phyloP scores from a whole-genome alignment of 2,329 filamentous ascomycete genomes.

The Colletotrichum sp. region DNA sequence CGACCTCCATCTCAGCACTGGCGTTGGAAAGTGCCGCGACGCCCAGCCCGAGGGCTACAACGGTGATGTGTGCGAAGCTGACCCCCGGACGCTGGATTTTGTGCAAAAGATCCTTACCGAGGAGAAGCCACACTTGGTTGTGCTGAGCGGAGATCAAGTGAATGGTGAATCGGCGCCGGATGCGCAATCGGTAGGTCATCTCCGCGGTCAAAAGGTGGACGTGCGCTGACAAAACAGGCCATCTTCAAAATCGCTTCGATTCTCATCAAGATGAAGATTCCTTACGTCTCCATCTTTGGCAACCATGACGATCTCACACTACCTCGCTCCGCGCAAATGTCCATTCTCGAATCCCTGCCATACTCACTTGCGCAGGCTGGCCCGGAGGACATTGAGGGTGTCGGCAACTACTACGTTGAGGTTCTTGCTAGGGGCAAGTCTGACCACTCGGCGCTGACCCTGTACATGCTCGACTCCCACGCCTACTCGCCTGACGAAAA shows the following conservation, averaged over 20 bases:
- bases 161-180: conserved; percentile 94
- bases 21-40: conserved; percentile 84
- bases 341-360: conserved; percentile 82
- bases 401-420: conserved; percentile 95
- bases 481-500: conserved; percentile 89
- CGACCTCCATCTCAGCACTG: conserved; percentile 94
- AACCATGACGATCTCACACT: conserved; percentile 95
- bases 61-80: conserved; percentile 85
- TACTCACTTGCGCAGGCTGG: conserved; percentile 89
- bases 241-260: conserved; percentile 92
- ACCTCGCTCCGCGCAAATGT: conserved; percentile 78
- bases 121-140: conserved; percentile 91
- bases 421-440: conserved; percentile 80
- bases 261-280: conserved; percentile 85
- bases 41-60: conserved; percentile 77
- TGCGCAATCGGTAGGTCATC: conserved; percentile 73
- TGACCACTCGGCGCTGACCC: conserved; percentile 86
- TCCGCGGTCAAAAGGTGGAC: neutral
- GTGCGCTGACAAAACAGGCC: conserved; percentile 54
- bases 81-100: conserved; percentile 90
- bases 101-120: conserved; percentile 83
- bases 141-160: conserved; percentile 92
- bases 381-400: conserved; percentile 82
- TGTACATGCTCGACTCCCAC: conserved; percentile 96
- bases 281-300: conserved; percentile 93